Evolutionary conservation across 345 rosid species (phyloP).

Genomic region (Lepidium didymum): DNA sequence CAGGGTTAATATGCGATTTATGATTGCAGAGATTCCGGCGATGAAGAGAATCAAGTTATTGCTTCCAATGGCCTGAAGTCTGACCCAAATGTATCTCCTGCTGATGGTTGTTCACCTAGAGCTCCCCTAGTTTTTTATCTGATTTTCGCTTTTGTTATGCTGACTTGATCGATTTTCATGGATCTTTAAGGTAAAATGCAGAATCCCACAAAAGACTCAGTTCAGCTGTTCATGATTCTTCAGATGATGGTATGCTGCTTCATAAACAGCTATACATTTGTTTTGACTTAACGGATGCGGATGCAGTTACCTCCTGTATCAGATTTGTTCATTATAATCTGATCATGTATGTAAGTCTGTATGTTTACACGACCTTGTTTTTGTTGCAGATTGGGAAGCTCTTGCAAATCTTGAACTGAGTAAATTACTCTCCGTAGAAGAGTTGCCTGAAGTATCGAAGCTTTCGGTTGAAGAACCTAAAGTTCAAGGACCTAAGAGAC

Average conservation of each 20-base stretch:
- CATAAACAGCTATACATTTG: not conserved
- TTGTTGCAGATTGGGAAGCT: conserved; percentile 80
- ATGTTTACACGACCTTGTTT: not conserved
- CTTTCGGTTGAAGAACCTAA: conserved; percentile 50
- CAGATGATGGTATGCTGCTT: conserved; percentile 64
- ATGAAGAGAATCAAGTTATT: conserved; percentile 12
- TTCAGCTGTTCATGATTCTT: conserved; percentile 31
- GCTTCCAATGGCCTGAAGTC: conserved; percentile 6
- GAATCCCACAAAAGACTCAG: conserved; percentile 9
- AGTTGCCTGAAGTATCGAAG: conserved; percentile 53
- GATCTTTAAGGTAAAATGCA: conserved; percentile 29
- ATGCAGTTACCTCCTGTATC: not conserved
- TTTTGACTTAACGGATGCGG: not conserved
- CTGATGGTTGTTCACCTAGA: conserved; percentile 30
- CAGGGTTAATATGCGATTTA: not conserved
- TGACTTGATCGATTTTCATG: not conserved
- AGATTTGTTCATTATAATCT: conserved; percentile 1
- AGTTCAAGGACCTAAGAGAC: conserved; percentile 58
- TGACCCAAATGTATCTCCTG: conserved; percentile 11
- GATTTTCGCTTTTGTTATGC: not conserved
- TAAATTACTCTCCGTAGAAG: conserved; percentile 46
- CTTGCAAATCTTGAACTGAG: conserved; percentile 60
- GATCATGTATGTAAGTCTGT: not conserved
- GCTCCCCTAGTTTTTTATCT: not conserved
- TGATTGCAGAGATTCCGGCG: conserved; percentile 26